Percentiles rank a stretch among this genome's conserved stretches.
Evolutionary conservation across 2,329 filamentous ascomycete genomes (phyloP).

Genomic region (Fusarium sp.): DNA sequence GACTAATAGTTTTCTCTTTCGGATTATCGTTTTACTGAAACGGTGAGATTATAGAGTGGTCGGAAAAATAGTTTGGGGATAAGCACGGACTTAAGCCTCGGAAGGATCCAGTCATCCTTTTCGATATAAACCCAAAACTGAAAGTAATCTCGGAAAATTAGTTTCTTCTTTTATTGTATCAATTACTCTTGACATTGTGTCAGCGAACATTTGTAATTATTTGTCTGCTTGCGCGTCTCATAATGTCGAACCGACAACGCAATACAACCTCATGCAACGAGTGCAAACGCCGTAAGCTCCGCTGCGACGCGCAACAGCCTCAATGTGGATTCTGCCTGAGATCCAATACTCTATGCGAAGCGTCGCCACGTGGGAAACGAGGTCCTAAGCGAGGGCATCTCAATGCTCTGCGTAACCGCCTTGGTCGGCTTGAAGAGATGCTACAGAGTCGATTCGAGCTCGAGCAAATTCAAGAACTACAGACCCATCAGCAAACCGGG

Average conservation of each 20-base stretch:
- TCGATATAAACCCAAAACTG: background rate
- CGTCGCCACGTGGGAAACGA: background rate
- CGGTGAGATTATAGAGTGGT: background rate
- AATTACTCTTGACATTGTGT: background rate
- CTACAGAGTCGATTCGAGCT: background rate
- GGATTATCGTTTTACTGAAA: background rate
- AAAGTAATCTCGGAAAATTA: background rate
- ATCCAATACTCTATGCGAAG: background rate
- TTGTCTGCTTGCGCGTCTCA: background rate
- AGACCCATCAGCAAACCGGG: background rate
- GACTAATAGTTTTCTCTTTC: background rate
- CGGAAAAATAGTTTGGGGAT: constrained; percentile 1
- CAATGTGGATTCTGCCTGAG: background rate
- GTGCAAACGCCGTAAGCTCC: background rate
- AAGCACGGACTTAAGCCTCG: background rate
- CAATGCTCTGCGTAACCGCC: background rate
- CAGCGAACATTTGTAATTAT: background rate
- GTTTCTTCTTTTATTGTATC: background rate
- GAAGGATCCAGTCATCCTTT: background rate
- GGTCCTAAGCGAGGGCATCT: background rate
- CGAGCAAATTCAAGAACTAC: background rate
- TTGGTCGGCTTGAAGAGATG: background rate
- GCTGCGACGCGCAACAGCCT: background rate
- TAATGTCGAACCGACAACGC: background rate
- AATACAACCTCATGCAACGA: background rate